Evolutionary conservation across 2,329 filamentous ascomycete species (phyloP).

Genomic region (Fulvia fulva): DNA sequence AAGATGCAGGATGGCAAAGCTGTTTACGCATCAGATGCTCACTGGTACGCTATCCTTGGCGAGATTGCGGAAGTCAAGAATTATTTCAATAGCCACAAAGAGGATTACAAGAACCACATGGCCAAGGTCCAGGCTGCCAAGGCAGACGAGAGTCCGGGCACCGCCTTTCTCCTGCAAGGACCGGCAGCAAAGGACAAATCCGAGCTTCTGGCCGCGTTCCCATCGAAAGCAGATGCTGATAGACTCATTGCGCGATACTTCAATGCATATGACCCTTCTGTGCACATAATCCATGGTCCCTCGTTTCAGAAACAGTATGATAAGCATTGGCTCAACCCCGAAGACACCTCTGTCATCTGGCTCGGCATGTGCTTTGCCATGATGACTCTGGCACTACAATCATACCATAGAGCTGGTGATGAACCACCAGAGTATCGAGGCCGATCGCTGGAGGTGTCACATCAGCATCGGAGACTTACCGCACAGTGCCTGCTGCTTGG

Average conservation of each 20-base stretch:
- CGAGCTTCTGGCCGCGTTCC: constrained; percentile 76
- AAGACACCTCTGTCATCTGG: constrained; percentile 72
- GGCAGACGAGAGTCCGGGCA: constrained; percentile 56
- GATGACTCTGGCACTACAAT: constrained; percentile 72
- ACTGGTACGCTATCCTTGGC: constrained; percentile 51
- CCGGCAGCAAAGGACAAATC: constrained; percentile 64
- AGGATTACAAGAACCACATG: constrained; percentile 79
- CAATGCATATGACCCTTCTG: constrained; percentile 68
- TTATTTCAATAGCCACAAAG: constrained; percentile 81
- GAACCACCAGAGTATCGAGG: constrained; percentile 75
- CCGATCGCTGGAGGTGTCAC: constrained; percentile 49
- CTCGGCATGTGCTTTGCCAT: constrained; percentile 72
- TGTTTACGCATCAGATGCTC: constrained; percentile 49
- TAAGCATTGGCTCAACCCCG: constrained; percentile 67
- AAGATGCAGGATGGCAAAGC: constrained; percentile 49
- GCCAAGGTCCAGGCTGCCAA: constrained; percentile 70
- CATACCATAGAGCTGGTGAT: constrained; percentile 73
- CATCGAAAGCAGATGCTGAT: constrained; percentile 76
- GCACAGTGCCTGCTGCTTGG: constrained; percentile 73
- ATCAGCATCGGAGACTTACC: constrained; percentile 63
- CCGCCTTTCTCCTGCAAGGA: constrained; percentile 74
- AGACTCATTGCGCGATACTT: constrained; percentile 86
- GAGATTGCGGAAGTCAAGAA: constrained; percentile 89
- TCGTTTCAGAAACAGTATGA: constrained; percentile 75
- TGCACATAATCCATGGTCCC: constrained; percentile 60